Base-by-base conservation (phyloP, 345 rosid species). In the Gossypium raimondii region DNA sequence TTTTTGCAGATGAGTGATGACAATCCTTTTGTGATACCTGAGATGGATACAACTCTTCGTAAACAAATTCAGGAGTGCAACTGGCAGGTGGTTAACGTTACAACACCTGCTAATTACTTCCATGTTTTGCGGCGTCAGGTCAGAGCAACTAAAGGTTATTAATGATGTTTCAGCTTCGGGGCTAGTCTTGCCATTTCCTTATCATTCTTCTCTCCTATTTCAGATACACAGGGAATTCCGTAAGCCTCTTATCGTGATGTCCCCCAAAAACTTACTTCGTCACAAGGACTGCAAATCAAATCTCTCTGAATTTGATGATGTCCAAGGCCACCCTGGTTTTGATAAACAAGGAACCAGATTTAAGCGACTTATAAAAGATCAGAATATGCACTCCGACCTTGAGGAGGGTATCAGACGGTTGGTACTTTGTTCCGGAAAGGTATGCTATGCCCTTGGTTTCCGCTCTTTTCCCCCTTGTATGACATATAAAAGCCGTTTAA, bases 301-400 rank as follows among this genome's bases (percentile, higher is more conserved):
- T 80, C 88, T 94, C 47, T 90, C 94, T 0, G 97, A 94, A 84
- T 92, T 94, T 80, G 98, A 92, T 79, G 97, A 94, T 82, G 97
- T 89, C 18, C 87, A 92, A 89, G 97, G 97, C 50, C 97, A 94
- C 78, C 89, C 97, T 18, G 97, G 98, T 59, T 94, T 92, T 73
- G 98, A 94, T 85, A 94, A 92, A 71, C 98, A 94, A 75, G 98
- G 98, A 61, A 94, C 98, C 51, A 84, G 98, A 78, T 94, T 94
- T 76, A 94, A 94, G 85, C 84, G 97, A 18, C 91, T 94, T 4
- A 90, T 94, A 77, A 92, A 92, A 85, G 98, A 94, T 80, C 92
- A 90, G 81, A 92, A 82, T 48, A 86, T 86, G 56, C 98, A 88
- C 82, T 88, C 94, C 73, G 85, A 87, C 81, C 87, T 92, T 47